Evolutionary conservation across 2,329 filamentous ascomycete genomes (phyloP), one percentile per base, ranked within the genome.

Genomic region (Colletotrichum spinosum): DNA sequence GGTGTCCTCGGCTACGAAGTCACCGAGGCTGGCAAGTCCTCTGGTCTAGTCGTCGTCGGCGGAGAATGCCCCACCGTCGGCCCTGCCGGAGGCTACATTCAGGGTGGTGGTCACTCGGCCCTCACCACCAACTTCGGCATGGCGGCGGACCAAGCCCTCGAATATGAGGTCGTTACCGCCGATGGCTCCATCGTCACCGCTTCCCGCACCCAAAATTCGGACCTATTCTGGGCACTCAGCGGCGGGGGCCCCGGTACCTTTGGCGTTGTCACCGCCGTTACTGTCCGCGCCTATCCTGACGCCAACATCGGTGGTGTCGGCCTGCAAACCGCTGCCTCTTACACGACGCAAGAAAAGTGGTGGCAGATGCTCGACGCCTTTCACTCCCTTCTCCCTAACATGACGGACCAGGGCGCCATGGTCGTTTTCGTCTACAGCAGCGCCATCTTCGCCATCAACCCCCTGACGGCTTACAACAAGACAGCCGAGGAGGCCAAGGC

Each of bases 211-310:
- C 66, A 82, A 38, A 85, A 90, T 68, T 62, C 77, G 0, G 88
- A 90, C 55, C 77, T 91, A 1, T 90, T 87, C 76, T 91, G 88
- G 88, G 89, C 88, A 1, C 74, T 90, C 1, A 79, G 79, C 46
- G 87, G 88, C 4, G 87, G 88, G 0, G 88, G 88, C 2, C 84
- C 82, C 9, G 86, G 86, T 13, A 89, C 81, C 37, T 90, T 84
- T 68, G 88, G 80, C 2, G 78, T 89, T 2, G 85, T 90, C 2
- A 73, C 81, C 13, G 85, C 83, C 2, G 78, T 89, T 72, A 89
- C 84, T 0, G 77, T 83, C 45, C 84, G 83, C 66, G 79, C 83
- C 1, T 79, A 88, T 71, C 74, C 78, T 0, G 80, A 83, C 60
- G 72, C 72, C 7, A 72, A 74, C 0, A 77, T 83, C 4, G 77